Evolutionary conservation across 768 basidiomycete genomes (phyloP).

Genomic region (Cubamyces lactineus): DNA sequence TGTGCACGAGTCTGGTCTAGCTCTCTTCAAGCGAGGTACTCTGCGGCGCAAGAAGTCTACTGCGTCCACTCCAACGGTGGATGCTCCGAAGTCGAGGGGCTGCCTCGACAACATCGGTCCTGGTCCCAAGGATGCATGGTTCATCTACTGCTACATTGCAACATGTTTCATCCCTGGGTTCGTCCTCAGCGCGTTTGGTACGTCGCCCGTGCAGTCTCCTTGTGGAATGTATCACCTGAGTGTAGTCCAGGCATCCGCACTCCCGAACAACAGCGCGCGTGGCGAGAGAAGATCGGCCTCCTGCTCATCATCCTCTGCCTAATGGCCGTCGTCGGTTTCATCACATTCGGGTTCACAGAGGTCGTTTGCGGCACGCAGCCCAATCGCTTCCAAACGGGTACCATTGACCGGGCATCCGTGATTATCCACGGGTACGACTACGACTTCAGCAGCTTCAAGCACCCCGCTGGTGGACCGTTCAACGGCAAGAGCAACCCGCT

Average conservation of each 20-base stretch:
- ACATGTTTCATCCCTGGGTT: constrained; percentile 85
- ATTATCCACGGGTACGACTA: constrained; percentile 96
- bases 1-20: constrained; percentile 86
- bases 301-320: constrained; percentile 75
- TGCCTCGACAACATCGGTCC: constrained; percentile 78
- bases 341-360: constrained; percentile 98
- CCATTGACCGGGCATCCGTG: constrained; percentile 75
- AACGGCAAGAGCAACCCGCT: constrained; percentile 85
- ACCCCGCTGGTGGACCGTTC: constrained; percentile 76
- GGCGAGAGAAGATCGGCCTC: constrained; percentile 98
- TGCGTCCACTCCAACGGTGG: constrained; percentile 43
- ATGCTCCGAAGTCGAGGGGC: constrained; percentile 41
- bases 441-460: constrained; percentile 85
- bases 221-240: constrained; percentile 4
- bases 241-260: constrained; percentile 72
- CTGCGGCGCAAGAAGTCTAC: constrained; percentile 69
- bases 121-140: constrained; percentile 93
- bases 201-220: constrained; percentile 35
- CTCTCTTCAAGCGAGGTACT: constrained; percentile 87
- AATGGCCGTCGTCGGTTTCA: constrained; percentile 95
- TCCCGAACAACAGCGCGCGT: constrained; percentile 93
- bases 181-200: constrained; percentile 77
- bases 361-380: constrained; percentile 89
- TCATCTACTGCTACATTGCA: constrained; percentile 87
- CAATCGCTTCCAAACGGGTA: constrained; percentile 80